Conservation (phyloP, 208 protist species). For the Leishmania guyanensis region DNA sequence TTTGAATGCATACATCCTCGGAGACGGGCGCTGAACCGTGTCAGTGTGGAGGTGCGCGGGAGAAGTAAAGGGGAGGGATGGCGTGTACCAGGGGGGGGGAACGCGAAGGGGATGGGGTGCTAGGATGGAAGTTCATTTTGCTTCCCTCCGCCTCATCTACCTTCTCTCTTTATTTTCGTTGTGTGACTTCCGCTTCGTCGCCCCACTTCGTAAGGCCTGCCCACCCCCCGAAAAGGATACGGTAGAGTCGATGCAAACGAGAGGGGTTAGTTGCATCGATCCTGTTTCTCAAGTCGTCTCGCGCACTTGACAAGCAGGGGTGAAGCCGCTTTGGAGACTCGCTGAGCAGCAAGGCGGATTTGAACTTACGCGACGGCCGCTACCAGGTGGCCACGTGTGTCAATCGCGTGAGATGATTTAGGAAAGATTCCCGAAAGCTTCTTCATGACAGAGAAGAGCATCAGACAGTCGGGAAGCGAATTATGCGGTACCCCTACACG, state of each 20-base stretch:
- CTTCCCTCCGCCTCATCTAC: background rate
- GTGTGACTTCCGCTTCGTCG: background rate
- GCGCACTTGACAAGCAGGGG: background rate
- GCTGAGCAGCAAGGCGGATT: background rate
- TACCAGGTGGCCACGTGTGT: background rate
- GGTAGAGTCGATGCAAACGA: background rate
- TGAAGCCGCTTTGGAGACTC: background rate
- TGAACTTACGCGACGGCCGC: background rate
- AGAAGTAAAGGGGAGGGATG: background rate
- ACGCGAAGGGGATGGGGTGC: background rate
- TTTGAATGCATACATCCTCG: background rate
- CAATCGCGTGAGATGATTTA: background rate
- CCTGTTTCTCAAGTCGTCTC: background rate
- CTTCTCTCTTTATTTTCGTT: background rate
- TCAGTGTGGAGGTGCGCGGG: background rate
- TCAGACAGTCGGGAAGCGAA: background rate
- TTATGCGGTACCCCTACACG: too few species aligned
- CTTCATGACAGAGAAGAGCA: background rate
- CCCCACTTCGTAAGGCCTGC: background rate
- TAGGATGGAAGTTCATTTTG: background rate
- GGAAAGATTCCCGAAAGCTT: background rate
- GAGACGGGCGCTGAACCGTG: background rate
- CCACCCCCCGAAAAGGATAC: background rate
- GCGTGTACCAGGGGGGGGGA: background rate
- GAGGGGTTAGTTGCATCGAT: background rate